A percentile compares a stretch with the other conserved stretches of the same genome.
Conservation (phyloP, 1,284 basidiomycete species). For the Coniferiporia sulphurascens region DNA sequence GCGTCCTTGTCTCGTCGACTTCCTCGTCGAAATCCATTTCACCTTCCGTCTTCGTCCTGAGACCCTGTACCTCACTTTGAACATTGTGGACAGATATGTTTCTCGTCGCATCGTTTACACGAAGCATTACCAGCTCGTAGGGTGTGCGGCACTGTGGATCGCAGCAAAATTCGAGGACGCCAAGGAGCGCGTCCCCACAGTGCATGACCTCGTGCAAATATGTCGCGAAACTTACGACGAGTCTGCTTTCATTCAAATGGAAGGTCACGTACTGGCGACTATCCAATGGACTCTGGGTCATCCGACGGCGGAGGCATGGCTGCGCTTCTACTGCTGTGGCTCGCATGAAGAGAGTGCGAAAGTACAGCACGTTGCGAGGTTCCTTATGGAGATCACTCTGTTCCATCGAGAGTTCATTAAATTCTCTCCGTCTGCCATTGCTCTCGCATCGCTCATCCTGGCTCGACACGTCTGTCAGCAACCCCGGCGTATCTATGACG, state of each 20-base stretch:
- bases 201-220: conserved; percentile 90
- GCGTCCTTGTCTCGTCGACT: conserved; percentile 99
- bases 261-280: conserved; percentile 93
- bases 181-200: conserved; percentile 95
- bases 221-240: conserved; percentile 96
- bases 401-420: conserved; percentile 96
- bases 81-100: conserved; percentile 98
- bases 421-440: conserved; percentile 81
- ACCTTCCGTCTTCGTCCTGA: conserved; percentile 95
- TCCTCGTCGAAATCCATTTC: conserved; percentile 97
- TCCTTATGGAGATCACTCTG: conserved; percentile 97
- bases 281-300: conserved; percentile 98
- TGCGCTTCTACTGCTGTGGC: conserved; percentile 74
- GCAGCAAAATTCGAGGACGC: conserved; percentile 99
- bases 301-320: conserved; percentile 96
- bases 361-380: conserved; percentile 92
- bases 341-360: conserved; percentile 76
- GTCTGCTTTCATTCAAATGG: conserved; percentile 95
- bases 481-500: conserved; percentile 71
- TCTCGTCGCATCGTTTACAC: conserved; percentile 98
- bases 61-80: conserved; percentile 96
- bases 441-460: conserved; percentile 82
- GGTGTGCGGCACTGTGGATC: conserved; percentile 97
- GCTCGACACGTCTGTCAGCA: conserved; percentile 85
- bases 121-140: conserved; percentile 99